phyloP scores from a whole-genome alignment of 768 basidiomycete genomes.

The Serendipita indica region DNA sequence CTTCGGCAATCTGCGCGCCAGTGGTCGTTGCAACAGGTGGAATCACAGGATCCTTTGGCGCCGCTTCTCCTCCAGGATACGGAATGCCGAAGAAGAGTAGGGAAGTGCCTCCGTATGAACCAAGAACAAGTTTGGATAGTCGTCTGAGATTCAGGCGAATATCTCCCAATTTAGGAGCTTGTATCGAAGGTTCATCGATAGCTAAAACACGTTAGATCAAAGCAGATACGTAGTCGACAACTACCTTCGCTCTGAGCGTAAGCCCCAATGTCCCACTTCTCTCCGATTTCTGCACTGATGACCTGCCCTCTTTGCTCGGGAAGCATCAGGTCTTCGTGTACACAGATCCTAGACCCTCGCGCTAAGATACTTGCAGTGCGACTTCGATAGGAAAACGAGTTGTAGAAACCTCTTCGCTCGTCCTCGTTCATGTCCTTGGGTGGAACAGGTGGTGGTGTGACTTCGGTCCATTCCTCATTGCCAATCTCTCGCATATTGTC shows the following conservation, averaged over 20 bases:
- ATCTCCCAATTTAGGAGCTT: not conserved
- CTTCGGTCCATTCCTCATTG: conserved; percentile 16
- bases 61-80: conserved; percentile 13
- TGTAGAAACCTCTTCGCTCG: not conserved
- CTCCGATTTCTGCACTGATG: conserved; percentile 70
- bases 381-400: not conserved
- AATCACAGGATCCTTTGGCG: not conserved
- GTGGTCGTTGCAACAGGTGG: not conserved
- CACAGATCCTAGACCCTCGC: conserved; percentile 41
- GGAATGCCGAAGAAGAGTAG: conserved; percentile 68
- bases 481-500: conserved; percentile 49
- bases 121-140: conserved; percentile 68
- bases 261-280: conserved; percentile 21
- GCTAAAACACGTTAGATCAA: not conserved
- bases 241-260: not conserved
- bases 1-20: not conserved
- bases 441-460: not conserved
- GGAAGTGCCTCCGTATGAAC: conserved; percentile 71
- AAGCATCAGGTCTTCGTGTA: conserved; percentile 58
- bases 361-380: conserved; percentile 1
- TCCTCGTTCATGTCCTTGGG: conserved; percentile 1
- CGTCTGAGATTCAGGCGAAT: conserved; percentile 41
- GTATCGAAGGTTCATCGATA: not conserved
- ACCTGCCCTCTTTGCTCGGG: conserved; percentile 51
- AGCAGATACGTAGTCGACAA: not conserved